Conservation (phyloP, 768 basidiomycete genomes). For the Lactarius sanguifluus region DNA sequence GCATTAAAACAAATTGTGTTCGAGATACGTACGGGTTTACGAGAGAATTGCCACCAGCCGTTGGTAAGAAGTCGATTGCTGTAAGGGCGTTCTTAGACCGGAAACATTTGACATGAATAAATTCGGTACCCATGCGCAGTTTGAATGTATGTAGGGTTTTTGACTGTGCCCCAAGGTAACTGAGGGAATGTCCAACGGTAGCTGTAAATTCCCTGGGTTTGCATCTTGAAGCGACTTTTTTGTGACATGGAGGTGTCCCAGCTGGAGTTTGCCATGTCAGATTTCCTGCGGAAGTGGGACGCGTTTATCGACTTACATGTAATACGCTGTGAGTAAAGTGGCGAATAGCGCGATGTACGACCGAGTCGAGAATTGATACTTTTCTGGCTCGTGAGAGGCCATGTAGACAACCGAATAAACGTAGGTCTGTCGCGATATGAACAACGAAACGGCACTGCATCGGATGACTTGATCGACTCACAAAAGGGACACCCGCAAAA, state of each 20-base stretch:
- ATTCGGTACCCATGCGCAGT: conserved; percentile 81
- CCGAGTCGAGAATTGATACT: conserved; percentile 81
- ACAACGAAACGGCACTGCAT: conserved; percentile 13
- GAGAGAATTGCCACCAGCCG: conserved; percentile 92
- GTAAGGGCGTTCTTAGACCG: conserved; percentile 12
- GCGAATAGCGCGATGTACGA: conserved; percentile 71
- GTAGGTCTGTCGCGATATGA: conserved; percentile 62
- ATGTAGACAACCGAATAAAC: conserved; percentile 98
- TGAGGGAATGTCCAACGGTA: conserved; percentile 95
- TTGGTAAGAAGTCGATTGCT: conserved; percentile 88
- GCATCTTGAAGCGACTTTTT: conserved; percentile 98
- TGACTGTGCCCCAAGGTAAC: conserved; percentile 74
- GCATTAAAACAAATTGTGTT: neutral
- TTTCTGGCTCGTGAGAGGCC: conserved; percentile 87
- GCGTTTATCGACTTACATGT: conserved; percentile 54
- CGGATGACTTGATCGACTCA: conserved; percentile 40
- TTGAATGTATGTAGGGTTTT: conserved; percentile 90
- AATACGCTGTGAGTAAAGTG: conserved; percentile 82
- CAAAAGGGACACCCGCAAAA: conserved; percentile 89
- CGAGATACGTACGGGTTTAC: conserved; percentile 78
- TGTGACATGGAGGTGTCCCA: conserved; percentile 96
- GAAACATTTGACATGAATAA: neutral
- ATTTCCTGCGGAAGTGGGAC: neutral
- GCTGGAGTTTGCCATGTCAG: conserved; percentile 39
- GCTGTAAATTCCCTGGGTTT: conserved; percentile 81